Evolutionary conservation across 2,329 filamentous ascomycete species (phyloP).

Genomic region (Venturia aucupariae): DNA sequence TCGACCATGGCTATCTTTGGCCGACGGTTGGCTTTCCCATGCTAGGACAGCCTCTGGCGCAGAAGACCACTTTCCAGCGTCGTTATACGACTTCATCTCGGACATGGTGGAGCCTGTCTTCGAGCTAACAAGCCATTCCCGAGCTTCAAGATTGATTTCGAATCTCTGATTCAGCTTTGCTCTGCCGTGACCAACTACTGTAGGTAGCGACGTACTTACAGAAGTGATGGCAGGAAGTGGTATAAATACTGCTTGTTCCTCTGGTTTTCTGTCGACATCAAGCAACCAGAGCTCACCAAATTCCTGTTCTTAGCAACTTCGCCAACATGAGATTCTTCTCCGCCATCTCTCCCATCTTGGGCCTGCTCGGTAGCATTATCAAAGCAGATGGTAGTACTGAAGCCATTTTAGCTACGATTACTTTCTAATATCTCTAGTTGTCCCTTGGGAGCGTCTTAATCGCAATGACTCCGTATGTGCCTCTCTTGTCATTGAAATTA

Average conservation of each 20-base stretch:
- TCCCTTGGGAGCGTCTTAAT: not conserved
- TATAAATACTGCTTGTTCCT: not conserved
- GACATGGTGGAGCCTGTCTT: not conserved
- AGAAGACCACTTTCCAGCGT: not conserved
- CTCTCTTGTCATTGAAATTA: not conserved
- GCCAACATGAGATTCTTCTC: not conserved
- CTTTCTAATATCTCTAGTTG: not conserved
- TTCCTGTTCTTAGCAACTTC: not conserved
- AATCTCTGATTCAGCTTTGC: not conserved
- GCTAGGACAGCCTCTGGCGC: not conserved
- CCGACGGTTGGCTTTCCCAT: not conserved
- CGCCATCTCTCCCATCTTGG: not conserved
- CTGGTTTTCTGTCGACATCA: not conserved
- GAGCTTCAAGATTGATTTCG: not conserved
- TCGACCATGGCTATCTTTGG: not conserved
- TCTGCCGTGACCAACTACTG: not conserved
- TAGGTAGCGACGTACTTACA: not conserved
- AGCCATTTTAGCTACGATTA: not conserved
- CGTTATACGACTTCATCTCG: not conserved
- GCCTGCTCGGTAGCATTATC: not conserved
- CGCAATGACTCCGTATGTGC: not conserved
- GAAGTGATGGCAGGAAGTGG: not conserved
- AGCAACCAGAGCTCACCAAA: not conserved
- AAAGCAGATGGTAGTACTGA: not conserved
- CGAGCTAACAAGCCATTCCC: not conserved